Conservation (phyloP, 345 rosid genomes). For the Brassica nigra region DNA sequence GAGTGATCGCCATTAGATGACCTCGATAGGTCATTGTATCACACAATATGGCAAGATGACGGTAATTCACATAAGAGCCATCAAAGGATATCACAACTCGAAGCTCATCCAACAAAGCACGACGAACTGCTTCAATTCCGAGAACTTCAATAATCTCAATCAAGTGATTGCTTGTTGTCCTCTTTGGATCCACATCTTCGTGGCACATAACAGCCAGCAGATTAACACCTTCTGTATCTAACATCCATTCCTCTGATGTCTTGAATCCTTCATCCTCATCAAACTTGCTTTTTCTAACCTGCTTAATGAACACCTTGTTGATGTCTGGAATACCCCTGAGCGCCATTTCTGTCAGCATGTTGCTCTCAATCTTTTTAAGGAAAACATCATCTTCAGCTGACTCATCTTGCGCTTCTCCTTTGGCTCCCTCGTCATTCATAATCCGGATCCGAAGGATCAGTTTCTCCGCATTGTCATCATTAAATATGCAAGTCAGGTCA, state of each 20-base stretch:
- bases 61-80: constrained; percentile 96
- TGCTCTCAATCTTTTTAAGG: constrained; percentile 93
- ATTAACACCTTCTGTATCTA: constrained; percentile 98
- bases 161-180: constrained; percentile 95
- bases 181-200: constrained; percentile 86
- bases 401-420: constrained; percentile 83
- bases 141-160: constrained; percentile 96
- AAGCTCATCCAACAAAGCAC: constrained; percentile 86
- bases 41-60: constrained; percentile 94
- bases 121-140: constrained; percentile 97
- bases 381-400: constrained; percentile 99
- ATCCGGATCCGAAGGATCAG: constrained; percentile 91
- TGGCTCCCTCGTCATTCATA: constrained; percentile 95
- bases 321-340: constrained; percentile 96
- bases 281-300: constrained; percentile 72
- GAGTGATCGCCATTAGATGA: constrained; percentile 97
- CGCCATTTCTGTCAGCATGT: constrained; percentile 98
- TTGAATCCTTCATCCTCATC: constrained; percentile 81
- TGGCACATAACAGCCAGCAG: constrained; percentile 95
- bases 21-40: constrained; percentile 99
- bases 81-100: constrained; percentile 96
- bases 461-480: constrained; percentile 93
- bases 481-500: constrained; percentile 89
- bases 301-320: constrained; percentile 91
- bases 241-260: constrained; percentile 93